Percentiles rank a stretch among this genome's conserved stretches.
phyloP scores from a whole-genome alignment of 352 stramenopile genomes.

The Elongisporangium prolatum region DNA sequence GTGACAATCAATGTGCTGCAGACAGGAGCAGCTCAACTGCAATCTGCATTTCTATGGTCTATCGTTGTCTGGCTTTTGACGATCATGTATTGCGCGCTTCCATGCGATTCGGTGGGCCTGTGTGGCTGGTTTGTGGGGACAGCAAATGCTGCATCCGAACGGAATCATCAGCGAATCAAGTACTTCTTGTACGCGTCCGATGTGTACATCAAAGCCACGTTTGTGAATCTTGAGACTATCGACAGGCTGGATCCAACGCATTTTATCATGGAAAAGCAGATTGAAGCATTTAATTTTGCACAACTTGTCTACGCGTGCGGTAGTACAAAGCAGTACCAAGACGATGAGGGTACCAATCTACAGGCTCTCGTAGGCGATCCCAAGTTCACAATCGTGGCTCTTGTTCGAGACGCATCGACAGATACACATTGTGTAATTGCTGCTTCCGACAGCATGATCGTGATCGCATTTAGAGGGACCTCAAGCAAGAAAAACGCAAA shows the following conservation, averaged over 20 bases:
- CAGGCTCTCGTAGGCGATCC: slow-evolving; percentile 22
- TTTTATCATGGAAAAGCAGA: slow-evolving; percentile 34
- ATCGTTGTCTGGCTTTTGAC: slow-evolving; percentile 23
- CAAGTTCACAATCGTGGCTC: slow-evolving; percentile 20
- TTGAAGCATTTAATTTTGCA: slow-evolving; percentile 42
- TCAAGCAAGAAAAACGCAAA: slow-evolving; percentile 37
- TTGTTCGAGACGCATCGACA: slow-evolving; percentile 27
- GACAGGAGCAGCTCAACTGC: slow-evolving; percentile 19
- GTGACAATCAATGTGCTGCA: slow-evolving; percentile 9
- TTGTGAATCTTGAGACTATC: slow-evolving; percentile 17
- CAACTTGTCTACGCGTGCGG: slow-evolving; percentile 39
- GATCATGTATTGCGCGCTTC: slow-evolving; percentile 28
- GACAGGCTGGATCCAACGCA: slow-evolving; percentile 20
- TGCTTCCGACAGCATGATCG: slow-evolving; percentile 20
- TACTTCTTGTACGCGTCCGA: slow-evolving; percentile 41
- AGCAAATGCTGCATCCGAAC: background rate
- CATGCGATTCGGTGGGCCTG: slow-evolving; percentile 14
- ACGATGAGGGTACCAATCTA: slow-evolving; percentile 11
- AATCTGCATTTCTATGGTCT: slow-evolving; percentile 25
- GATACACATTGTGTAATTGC: slow-evolving; percentile 40
- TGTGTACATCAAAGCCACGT: slow-evolving; percentile 25
- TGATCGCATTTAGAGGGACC: slow-evolving; percentile 35
- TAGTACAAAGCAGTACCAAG: slow-evolving; percentile 11
- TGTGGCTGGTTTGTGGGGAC: slow-evolving; percentile 15
- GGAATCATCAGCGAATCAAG: slow-evolving; percentile 15